phyloP scores from a whole-genome alignment of 2,329 filamentous ascomycete species.

The Hymenoscyphus linearis region DNA sequence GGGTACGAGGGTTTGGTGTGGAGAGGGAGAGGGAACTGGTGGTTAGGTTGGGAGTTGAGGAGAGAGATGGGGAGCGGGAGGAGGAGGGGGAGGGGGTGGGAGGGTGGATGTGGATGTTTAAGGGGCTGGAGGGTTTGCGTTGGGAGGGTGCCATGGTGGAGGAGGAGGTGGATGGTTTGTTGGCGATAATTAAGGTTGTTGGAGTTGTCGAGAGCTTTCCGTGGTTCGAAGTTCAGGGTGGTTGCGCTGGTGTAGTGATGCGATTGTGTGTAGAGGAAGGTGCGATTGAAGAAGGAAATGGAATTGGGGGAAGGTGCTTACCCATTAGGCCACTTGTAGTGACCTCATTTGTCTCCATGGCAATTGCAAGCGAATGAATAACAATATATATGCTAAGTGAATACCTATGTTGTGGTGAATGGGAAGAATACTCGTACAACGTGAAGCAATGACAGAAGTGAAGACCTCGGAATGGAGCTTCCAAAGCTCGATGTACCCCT shows the following conservation, averaged over 20 bases:
- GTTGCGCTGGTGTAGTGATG: neutral
- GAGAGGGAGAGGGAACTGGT: neutral
- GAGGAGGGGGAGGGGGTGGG: neutral
- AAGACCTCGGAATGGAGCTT: neutral
- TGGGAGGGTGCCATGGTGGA: neutral
- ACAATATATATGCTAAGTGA: neutral
- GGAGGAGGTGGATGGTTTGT: neutral
- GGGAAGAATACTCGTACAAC: no score
- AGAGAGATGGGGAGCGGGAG: neutral
- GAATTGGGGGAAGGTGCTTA: slow-evolving; percentile 16
- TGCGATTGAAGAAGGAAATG: neutral
- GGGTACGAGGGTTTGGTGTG: neutral
- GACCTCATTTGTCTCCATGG: slow-evolving; percentile 27
- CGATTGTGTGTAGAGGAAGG: neutral
- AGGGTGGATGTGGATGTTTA: neutral
- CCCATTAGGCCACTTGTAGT: slow-evolving; percentile 27
- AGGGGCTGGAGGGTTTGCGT: neutral
- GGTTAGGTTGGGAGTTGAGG: neutral
- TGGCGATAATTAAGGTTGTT: neutral
- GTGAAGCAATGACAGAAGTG: neutral
- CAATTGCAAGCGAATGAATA: neutral
- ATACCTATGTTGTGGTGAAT: neutral
- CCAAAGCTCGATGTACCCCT: neutral
- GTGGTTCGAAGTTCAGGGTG: neutral
- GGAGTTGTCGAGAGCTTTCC: neutral